Evolutionary conservation across 768 basidiomycete species (phyloP), one percentile per base, ranked within the genome.

Genomic region (Calocybe indica): DNA sequence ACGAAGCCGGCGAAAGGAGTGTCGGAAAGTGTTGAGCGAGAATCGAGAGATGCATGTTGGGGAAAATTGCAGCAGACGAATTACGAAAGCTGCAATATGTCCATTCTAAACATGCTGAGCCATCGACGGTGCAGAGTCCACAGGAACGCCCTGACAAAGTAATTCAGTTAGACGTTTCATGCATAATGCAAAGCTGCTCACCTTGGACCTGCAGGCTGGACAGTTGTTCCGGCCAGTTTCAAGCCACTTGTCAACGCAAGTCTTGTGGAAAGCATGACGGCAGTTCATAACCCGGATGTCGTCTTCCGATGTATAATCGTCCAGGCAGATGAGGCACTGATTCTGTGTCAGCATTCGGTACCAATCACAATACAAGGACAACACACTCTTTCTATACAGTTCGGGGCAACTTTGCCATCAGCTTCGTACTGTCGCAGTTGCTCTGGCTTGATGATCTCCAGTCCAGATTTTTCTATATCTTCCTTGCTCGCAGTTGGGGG

Each of bases 181-280:
- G n/a, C 5, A 49, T n/a, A 47, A 31, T 12, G 29, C 7, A 33
- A 41, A 11, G 59, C 53, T 29, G 48, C 76, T 34, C 45, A 85
- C 86, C 72, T 77, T 84, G 32, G 82, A 75, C 43, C 93, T 83
- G 68, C 93, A 96, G 6, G 90, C 90, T 32, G 93, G 93, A 62
- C 93, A 96, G 49, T 90, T 91, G 58, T 96, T 96, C 48, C 83
- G 75, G 3, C 92, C 92, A 5, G 77, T 81, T 61, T 83, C 77
- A 32, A 95, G 70, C 91, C 93, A 95, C 50, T 75, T 82, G 59
- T 96, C 93, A 5, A 96, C 90, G 55, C 93, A 96, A 14, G 62
- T 68, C 58, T 82, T 82, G 60, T 97, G 93, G 75, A 93, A 97
- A n/a, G 79, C 83, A 66, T 97, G 93, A 53, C 80, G 77, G 65